Percentiles rank a stretch among this genome's conserved stretches.
These are phyloP conservation scores for Nothophytophthora sp. DNA, from an alignment of 352 stramenopile genomes.

Conservation along the genomic window DNA sequence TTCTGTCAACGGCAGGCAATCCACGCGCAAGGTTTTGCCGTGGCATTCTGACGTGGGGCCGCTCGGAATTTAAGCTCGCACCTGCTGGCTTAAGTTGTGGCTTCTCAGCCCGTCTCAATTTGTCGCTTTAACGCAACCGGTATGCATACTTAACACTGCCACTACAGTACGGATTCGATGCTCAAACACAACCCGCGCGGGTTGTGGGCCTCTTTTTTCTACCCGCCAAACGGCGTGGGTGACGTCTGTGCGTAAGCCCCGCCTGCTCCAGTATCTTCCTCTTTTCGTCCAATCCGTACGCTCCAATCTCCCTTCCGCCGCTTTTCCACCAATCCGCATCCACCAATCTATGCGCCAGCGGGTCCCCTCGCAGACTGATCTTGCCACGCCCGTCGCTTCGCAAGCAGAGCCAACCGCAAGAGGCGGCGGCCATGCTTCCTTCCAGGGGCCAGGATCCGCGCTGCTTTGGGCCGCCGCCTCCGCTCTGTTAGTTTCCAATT, in stretches of 20 bases:
- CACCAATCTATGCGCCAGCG: not conserved
- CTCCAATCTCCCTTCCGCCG: not conserved
- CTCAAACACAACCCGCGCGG: constrained; percentile 13
- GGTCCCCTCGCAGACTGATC: constrained; percentile 22
- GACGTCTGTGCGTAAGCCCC: constrained; percentile 56
- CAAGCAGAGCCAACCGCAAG: constrained; percentile 8
- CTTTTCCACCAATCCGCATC: constrained; percentile 17
- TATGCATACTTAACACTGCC: no score
- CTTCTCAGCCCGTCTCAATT: no score
- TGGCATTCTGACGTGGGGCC: constrained; percentile 5
- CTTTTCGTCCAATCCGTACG: constrained; percentile 28
- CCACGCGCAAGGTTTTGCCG: constrained; percentile 21
- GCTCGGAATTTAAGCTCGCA: no score
- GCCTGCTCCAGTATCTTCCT: not conserved
- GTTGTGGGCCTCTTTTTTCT: constrained; percentile 24
- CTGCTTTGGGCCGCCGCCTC: not conserved
- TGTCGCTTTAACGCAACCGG: no score
- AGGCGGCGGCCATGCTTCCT: not conserved
- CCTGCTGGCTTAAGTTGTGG: no score
- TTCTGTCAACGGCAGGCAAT: constrained; percentile 22
- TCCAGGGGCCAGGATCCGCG: no score
- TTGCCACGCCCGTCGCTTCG: constrained; percentile 3
- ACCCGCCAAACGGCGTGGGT: constrained; percentile 35
- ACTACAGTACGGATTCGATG: constrained; percentile 7
- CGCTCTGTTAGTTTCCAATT: constrained; percentile 47